Conservation (phyloP, 2,329 filamentous ascomycete species). For the Gaeumannomyces sp. region DNA sequence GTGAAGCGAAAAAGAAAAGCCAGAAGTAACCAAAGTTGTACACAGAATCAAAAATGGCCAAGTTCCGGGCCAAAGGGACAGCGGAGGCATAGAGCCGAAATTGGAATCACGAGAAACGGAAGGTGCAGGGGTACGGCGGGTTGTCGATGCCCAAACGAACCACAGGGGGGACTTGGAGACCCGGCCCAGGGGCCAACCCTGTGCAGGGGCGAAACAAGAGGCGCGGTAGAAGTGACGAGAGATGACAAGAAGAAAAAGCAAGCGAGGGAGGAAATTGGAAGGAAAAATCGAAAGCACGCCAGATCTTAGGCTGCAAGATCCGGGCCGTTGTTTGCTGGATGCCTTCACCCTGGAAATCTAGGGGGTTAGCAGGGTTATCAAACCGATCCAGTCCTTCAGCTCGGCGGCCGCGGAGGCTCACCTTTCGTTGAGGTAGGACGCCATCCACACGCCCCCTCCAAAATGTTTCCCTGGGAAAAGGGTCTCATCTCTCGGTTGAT, state of each 20-base stretch:
- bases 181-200: not conserved
- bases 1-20: not conserved
- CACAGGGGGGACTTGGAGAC: not conserved
- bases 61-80: not conserved
- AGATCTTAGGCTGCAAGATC: not conserved
- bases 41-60: not conserved
- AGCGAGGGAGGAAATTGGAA: not conserved
- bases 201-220: not conserved
- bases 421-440: not conserved
- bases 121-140: not conserved
- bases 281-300: not conserved
- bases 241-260: not conserved
- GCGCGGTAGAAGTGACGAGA: too few relatives aligned
- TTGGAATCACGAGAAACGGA: not conserved
- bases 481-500: not conserved
- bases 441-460: not conserved
- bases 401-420: not conserved
- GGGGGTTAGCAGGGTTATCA: not conserved
- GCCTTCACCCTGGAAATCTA: not conserved
- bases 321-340: not conserved
- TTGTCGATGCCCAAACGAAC: not conserved
- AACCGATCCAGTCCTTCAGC: not conserved
- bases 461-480: too few relatives aligned
- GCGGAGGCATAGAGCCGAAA: not conserved
- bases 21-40: not conserved